Base-by-base conservation (phyloP, 371 early-diverging fungal species). In the Mucor velutinosus region DNA sequence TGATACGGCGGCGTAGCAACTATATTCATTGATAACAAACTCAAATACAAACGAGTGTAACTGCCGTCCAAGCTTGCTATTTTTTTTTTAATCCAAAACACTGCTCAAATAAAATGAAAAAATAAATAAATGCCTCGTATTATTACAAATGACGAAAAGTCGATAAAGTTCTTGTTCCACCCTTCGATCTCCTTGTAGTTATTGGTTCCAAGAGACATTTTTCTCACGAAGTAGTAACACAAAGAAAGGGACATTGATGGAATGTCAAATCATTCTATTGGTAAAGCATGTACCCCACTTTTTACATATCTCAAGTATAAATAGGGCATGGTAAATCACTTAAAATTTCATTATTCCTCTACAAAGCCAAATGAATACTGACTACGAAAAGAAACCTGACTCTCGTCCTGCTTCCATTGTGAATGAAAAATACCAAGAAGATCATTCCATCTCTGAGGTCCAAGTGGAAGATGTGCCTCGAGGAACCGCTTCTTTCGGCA, bases 401-500 rank as follows among this genome's bases (percentile, higher is more conserved):
- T 51, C 51, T 3, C 51, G 51, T 4, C 51, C 51, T 51, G 23
- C 23, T 11, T 51, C 51, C 12, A 51, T 51, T 23, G 25, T 19
- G 10, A 8, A 29, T 61, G 30, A 30, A 30, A 51, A 67, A n/a
- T 19, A 25, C 12, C 23, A 51, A 51, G 51, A 51, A 3, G 51
- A 51, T 12, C 23, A 51, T 0, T 51, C 21, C 25, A 60, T 60
- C 15, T 60, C 53, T 19, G 67, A 66, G 45, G 67, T 60, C n/a
- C 72, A 67, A 64, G 59, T 72, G 8, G 72, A 72, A 12, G 67
- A 72, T 57, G 72, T 67, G 4, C 65, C 67, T 21, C 73, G 79
- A 27, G 74, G 83, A 25, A 84, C 86, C 14, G 83, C 90, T 10
- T 83, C 86, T 1, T 76, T 78, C 4, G 77, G 78, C 56, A 92